A percentile compares a stretch with the other conserved stretches of the same genome.
phyloP scores from a whole-genome alignment of 2,329 filamentous ascomycete species.

The Aspergillus caelatus region DNA sequence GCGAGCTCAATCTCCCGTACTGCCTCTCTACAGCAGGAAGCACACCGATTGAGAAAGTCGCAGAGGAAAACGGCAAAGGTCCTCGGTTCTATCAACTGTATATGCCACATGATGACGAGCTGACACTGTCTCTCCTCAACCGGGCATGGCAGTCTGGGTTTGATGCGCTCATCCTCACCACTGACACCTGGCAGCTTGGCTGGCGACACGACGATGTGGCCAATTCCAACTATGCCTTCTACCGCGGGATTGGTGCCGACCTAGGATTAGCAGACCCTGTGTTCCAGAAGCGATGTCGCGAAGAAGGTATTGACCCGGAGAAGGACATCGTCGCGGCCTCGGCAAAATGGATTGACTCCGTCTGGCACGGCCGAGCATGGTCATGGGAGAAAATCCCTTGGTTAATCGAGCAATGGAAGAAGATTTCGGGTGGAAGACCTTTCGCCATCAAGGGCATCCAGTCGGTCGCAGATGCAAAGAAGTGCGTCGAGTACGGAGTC shows the following conservation, averaged over 20 bases:
- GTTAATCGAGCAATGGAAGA: slow-evolving; percentile 62
- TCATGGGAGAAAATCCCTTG: slow-evolving; percentile 70
- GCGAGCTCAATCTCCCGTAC: slow-evolving; percentile 63
- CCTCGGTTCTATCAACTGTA: slow-evolving; percentile 67
- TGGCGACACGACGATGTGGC: slow-evolving; percentile 63
- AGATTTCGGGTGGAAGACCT: slow-evolving; percentile 57
- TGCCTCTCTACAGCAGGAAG: slow-evolving; percentile 62
- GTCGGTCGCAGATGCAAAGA: slow-evolving; percentile 63
- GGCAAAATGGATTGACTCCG: slow-evolving; percentile 65
- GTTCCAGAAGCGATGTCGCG: slow-evolving; percentile 57
- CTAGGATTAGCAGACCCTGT: slow-evolving; percentile 63
- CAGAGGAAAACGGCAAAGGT: slow-evolving; percentile 55
- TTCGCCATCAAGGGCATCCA: slow-evolving; percentile 73
- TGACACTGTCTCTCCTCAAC: slow-evolving; percentile 59
- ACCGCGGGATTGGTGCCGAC: slow-evolving; percentile 60
- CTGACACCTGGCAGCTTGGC: slow-evolving; percentile 66
- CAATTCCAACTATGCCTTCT: slow-evolving; percentile 64
- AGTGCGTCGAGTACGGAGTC: slow-evolving; percentile 61
- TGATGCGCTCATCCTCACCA: slow-evolving; percentile 61
- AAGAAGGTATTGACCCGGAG: slow-evolving; percentile 56
- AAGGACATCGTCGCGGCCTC: slow-evolving; percentile 58
- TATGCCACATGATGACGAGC: slow-evolving; percentile 64
- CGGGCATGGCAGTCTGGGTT: slow-evolving; percentile 60
- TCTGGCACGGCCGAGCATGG: slow-evolving; percentile 66
- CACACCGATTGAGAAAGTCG: slow-evolving; percentile 61